Evolutionary conservation across 2,329 filamentous ascomycete species (phyloP), one percentile per base, ranked within the genome.

Genomic region (Diaporthe sp.): DNA sequence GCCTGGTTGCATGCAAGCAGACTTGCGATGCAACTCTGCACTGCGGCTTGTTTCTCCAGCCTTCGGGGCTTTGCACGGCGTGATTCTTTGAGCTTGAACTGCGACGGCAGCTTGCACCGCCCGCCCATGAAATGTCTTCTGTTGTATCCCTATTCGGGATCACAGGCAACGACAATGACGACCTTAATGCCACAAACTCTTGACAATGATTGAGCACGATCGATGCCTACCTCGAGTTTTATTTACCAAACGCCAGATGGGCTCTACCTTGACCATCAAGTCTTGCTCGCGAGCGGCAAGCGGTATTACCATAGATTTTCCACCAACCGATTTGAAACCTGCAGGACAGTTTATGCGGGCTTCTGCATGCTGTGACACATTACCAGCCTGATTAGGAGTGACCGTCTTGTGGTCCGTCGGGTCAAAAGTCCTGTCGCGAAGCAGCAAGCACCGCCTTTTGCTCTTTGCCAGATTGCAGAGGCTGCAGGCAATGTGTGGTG

Each of bases 321-420:
- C 70, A 72, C 70, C 70, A 54, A 64, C 70, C 57, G 47, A 72
- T 64, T 64, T 19, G 25, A 40, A 33, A 64, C 57, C 25, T 54
- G 30, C 33, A 72, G 33, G 45, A 19, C 57, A 72, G 35, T 33
- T 30, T 42, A 54, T 52, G 45, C 57, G 50, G 58, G 35, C 45
- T 54, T 64, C 45, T 71, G 54, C 68, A 71, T 71, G 52, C 35
- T 52, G 69, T 71, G 57, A 30, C 57, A 72, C 70, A 40, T 19
- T n/a, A 22, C 19, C 70, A 52, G 19, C 35, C 45, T 66, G 70
- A 64, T 55, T 72, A 58, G 58, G 42, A 19, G 45, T 19, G 57
- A 54, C 47, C 9, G 50, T 54, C 47, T 54, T 40, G 47, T 68
- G 33, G 47, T 54, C 64, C n/a, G 47, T 68, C 64, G 64, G 47